Base-by-base conservation (phyloP, 176 grass and related monocot genomes). In the Hyparrhenia diplandra region DNA sequence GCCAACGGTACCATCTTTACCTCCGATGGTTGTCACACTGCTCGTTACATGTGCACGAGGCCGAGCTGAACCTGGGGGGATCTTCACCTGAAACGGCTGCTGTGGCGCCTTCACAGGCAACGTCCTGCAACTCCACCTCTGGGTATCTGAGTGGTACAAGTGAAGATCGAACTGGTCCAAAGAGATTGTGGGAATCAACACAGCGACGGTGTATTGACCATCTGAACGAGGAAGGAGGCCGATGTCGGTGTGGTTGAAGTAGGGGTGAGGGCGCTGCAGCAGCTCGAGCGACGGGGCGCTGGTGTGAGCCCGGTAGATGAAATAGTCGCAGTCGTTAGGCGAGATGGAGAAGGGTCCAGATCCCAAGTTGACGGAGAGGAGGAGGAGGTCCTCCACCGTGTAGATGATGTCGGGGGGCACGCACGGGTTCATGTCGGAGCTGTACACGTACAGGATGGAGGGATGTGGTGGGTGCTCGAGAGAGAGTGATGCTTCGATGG, bases 281-380 rank as follows among this genome's bases (percentile, higher is more conserved):
- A 13, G 70, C 9, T 4, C 0, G 10, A 83, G 81, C 42, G 59
- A 74, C 43, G 30, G 70, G 21, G 14, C 1, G n/a, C 3, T 29
- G 30, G 41, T 2, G 30, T 65, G 40, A 3, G 60, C 69, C 1
- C 59, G 81, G 81, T 83, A 83, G 42, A 83, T 5, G 59, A 74
- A 83, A 2, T 28, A 66, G 42, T 83, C 43, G 59, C 4, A 47
- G 10, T 7, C 5, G 6, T 3, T 0, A 4, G 1, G 20, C 27
- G 13, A 29, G 25, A 14, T 24, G 12, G 59, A 29, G 58, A 1
- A 14, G 1, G 11, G 12, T 13, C 25, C n/a, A 2, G 11, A 29
- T 62, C 59, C 25, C 0, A 29, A 6, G 59, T 62, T 62, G 59
- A 62, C 59, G 25, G 59, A 62, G 59, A 29, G 1, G 1, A 62